phyloP scores from a whole-genome alignment of 192 early-diverging fungal species.

The Coemansia asiatica region DNA sequence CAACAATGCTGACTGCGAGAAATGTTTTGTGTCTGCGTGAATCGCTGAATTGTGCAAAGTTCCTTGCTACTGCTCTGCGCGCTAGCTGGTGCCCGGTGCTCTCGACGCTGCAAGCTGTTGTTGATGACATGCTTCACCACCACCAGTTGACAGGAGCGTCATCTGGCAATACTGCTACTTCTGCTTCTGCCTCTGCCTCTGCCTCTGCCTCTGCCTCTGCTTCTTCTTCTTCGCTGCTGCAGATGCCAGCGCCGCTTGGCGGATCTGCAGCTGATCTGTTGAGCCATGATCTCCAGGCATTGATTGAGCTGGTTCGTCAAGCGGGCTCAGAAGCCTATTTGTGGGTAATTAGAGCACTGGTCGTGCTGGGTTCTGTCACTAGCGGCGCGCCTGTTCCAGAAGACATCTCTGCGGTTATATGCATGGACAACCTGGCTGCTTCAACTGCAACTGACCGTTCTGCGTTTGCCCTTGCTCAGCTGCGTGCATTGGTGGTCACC shows the following conservation, averaged over 20 bases:
- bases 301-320: constrained; percentile 18
- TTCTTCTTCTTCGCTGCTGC: background rate
- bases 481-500: constrained; percentile 34
- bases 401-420: background rate
- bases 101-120: constrained; percentile 85
- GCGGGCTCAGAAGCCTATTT: constrained; percentile 15
- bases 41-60: constrained; percentile 69
- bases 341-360: constrained; percentile 36
- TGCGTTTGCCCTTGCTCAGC: constrained; percentile 36
- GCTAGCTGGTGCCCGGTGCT: constrained; percentile 85
- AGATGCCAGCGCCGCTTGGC: background rate
- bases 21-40: constrained; percentile 78
- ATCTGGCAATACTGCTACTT: no score
- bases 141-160: background rate
- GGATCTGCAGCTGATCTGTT: constrained; percentile 16
- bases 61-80: constrained; percentile 71
- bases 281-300: constrained; percentile 17
- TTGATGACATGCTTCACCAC: constrained; percentile 65
- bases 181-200: no score
- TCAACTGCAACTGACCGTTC: constrained; percentile 29
- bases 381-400: constrained; percentile 15
- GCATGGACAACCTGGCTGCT: background rate
- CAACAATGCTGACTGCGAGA: constrained; percentile 25
- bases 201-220: no score
- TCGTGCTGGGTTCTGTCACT: constrained; percentile 31